Conservation (phyloP, 2,329 filamentous ascomycete species). For the Aureobasidium sp. region DNA sequence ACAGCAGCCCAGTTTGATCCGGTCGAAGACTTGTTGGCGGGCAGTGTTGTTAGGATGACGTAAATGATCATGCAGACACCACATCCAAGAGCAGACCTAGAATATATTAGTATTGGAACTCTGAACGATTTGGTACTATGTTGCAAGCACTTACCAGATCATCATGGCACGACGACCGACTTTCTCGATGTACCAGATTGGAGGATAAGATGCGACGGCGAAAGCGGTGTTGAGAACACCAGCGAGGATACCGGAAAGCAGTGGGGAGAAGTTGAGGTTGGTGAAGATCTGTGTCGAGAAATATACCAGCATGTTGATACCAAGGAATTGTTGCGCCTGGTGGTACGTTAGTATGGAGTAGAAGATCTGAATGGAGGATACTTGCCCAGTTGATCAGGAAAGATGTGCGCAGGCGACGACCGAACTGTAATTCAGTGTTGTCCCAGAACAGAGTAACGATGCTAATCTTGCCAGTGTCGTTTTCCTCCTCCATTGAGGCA, state of each 20-base stretch:
- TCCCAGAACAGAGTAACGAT: constrained; percentile 38
- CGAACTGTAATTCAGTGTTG: constrained; percentile 38
- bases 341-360: background rate
- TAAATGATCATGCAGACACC: constrained; percentile 33
- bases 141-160: constrained; percentile 27
- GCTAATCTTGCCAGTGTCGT: constrained; percentile 34
- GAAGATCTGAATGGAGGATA: no score
- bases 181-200: constrained; percentile 35
- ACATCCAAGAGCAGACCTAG: constrained; percentile 28
- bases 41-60: constrained; percentile 30
- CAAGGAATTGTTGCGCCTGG: constrained; percentile 34
- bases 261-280: constrained; percentile 31
- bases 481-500: constrained; percentile 31
- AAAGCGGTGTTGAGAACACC: constrained; percentile 34
- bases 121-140: no score
- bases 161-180: constrained; percentile 35
- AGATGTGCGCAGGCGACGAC: constrained; percentile 41
- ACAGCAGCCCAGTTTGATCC: constrained; percentile 33
- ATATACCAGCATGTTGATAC: constrained; percentile 39
- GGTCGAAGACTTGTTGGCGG: constrained; percentile 15
- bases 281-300: constrained; percentile 37
- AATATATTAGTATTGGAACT: background rate
- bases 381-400: constrained; percentile 37
- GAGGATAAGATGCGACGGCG: constrained; percentile 31
- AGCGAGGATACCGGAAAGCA: constrained; percentile 31